phyloP scores from a whole-genome alignment of 768 basidiomycete species.

The Rhizopogon roseolus region DNA sequence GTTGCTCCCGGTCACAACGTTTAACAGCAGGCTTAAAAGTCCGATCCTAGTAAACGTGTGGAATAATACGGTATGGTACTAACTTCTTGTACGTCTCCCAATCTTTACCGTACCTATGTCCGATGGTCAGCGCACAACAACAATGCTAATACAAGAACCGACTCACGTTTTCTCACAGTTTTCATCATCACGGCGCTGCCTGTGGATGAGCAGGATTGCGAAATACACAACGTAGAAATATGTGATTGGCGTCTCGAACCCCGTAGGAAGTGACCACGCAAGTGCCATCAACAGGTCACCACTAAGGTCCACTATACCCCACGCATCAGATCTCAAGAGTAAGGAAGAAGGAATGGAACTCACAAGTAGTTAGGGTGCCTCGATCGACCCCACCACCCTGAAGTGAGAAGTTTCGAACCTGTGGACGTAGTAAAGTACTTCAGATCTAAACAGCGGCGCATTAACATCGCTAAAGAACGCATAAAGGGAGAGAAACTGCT shows the following conservation, averaged over 20 bases:
- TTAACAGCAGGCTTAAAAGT: background rate
- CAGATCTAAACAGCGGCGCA: slow-evolving; percentile 46
- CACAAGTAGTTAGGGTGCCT: slow-evolving; percentile 92
- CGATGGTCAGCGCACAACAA: background rate
- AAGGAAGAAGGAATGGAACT: slow-evolving; percentile 14
- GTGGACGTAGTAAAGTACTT: slow-evolving; percentile 73
- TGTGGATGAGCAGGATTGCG: slow-evolving; percentile 80
- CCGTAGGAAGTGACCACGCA: slow-evolving; percentile 92
- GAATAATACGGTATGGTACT: slow-evolving; percentile 83
- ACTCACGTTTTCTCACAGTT: slow-evolving; percentile 82
- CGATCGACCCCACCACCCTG: slow-evolving; percentile 96
- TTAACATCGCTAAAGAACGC: background rate
- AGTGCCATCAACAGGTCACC: slow-evolving; percentile 87
- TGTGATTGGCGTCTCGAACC: slow-evolving; percentile 88
- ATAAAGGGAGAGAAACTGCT: background rate
- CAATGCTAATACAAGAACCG: background rate
- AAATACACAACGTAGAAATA: slow-evolving; percentile 96
- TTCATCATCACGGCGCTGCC: slow-evolving; percentile 89
- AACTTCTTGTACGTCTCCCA: slow-evolving; percentile 88
- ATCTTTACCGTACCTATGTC: slow-evolving; percentile 80
- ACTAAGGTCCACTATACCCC: too few species aligned
- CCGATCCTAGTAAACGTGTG: slow-evolving; percentile 61
- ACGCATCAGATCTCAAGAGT: background rate
- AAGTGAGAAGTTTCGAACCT: slow-evolving; percentile 87
- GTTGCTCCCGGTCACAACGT: background rate